phyloP scores from a whole-genome alignment of 2,329 filamentous ascomycete genomes.

The Diaporthe sp. region DNA sequence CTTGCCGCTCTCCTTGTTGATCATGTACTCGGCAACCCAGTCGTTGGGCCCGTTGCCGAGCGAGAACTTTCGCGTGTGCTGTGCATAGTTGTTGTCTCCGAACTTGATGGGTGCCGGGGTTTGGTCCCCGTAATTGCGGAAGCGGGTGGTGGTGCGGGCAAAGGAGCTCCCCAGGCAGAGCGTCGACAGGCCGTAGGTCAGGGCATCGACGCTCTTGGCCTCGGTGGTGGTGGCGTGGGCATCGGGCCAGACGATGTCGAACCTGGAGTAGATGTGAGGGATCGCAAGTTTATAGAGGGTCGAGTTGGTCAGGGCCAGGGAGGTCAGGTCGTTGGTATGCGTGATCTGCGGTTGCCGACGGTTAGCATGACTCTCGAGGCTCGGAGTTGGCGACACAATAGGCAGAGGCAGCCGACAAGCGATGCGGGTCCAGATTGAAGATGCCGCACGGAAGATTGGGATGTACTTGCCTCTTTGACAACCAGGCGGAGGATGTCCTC shows the following conservation, averaged over 20 bases:
- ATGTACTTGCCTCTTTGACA: conserved; percentile 76
- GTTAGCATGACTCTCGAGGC: conserved; percentile 18
- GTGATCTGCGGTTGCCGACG: conserved; percentile 69
- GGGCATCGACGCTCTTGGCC: conserved; percentile 81
- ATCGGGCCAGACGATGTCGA: conserved; percentile 92
- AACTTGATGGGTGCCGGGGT: conserved; percentile 47
- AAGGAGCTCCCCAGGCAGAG: conserved; percentile 76
- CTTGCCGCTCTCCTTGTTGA: conserved; percentile 86
- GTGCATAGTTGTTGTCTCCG: conserved; percentile 77
- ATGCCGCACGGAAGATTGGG: neutral
- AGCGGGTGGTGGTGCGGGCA: conserved; percentile 54
- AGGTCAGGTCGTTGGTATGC: conserved; percentile 85
- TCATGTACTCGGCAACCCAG: conserved; percentile 86
- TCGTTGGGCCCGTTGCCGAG: conserved; percentile 84
- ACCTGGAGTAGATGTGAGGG: conserved; percentile 85
- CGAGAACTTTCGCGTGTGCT: conserved; percentile 85
- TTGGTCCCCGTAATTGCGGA: conserved; percentile 47
- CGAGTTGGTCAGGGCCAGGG: conserved; percentile 83
- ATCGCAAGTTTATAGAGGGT: conserved; percentile 81
- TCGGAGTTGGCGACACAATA: conserved; percentile 7
- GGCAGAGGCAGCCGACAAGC: conserved; percentile 18
- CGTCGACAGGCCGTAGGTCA: conserved; percentile 86
- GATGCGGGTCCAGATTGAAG: conserved; percentile 18
- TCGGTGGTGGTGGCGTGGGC: conserved; percentile 73
- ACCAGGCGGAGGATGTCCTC: conserved; percentile 84